Evolutionary conservation across 495 filamentous ascomycete species (phyloP), one percentile per base, ranked within the genome.

Genomic region (Neurospora sp.): DNA sequence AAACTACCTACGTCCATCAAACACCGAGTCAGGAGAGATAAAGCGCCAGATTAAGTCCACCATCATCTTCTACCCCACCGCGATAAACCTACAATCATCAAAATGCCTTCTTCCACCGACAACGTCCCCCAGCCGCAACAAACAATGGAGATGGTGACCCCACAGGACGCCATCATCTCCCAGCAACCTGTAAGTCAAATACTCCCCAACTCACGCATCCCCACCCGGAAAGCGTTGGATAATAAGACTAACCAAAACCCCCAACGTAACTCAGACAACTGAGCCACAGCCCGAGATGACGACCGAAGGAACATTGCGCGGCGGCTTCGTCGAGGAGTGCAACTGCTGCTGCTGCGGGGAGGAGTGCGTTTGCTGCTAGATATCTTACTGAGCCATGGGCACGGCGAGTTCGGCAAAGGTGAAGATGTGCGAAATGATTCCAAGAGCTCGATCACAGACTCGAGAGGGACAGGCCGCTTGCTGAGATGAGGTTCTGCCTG

Each of bases 261-360:
- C 1, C 2, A 39, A 20, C 41, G 38, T 27, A 12, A 59, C 10
- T 10, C 39, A 76, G 73, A 66, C 66, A 14, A 54, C 72, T 14
- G 78, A 80, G 73, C 77, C 78, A 44, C 78, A 79, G 70, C 78
- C 78, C n/a, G 78, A 80, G 66, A 76, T 79, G 75, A 75, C 69
- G 46, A 66, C 12, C 12, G 54, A 66, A 35, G 54, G 54, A 35
- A 37, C 54, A 37, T 72, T 80, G 75, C 78, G 77, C 59, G 78
- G 78, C 70, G 78, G 78, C 41, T 79, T 80, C 42, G 66, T 77
- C 12, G 78, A 80, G 71, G 78, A 80, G 70, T 80, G 78, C 71
- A 54, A 70, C 40, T 80, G 78, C 73, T 79, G 78, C 72, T 76
- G 78, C 72, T 80, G 54, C 66, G 70, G 73, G 3, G 77, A 80